Base-by-base conservation (phyloP, 1,284 basidiomycete species). In the Moesziomyces sp. region DNA sequence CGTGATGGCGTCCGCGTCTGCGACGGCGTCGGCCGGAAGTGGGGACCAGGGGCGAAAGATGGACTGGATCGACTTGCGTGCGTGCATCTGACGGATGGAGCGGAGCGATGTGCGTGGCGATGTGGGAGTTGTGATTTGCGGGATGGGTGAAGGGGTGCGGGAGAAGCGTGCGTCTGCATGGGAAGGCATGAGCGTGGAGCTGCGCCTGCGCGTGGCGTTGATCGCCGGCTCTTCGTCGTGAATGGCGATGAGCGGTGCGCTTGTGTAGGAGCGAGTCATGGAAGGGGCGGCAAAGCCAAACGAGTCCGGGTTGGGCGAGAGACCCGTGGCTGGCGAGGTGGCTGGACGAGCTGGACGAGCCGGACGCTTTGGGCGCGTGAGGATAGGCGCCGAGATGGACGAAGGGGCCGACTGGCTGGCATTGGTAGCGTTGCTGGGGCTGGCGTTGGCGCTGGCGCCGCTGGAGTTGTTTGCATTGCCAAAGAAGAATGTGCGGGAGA, bases 401-500 rank as follows among this genome's bases (percentile, higher is more conserved):
- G 43, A 44, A 9, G 2, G 21, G 6, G 21, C 23, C 4, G 44
- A 13, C 4, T 14, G 19, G 19, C 9, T 6, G 19, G 19, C 21
- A 46, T 13, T 6, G 19, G 44, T 10, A 21, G 19, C 21, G 21
- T 24, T 46, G 44, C 3, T 24, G 21, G 19, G 9, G 44, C 21
- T 50, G 28, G 49, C 18, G n/a, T n/a, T 65, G 23, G 45, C 21
- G 26, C 42, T 43, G 21, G 21, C 21, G 21, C 21, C 21, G 21
- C 21, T 21, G 21, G 21, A 21, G 28, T 46, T 49, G 58, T 58
- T 51, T 42, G 42, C 59, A 38, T 21, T 21, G 21, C 21, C 21
- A 21, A 70, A 70, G 51, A 51, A 51, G 24, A 65, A 65, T 40
- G 55, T 23, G 19, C 56, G 50, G 16, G 62, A 65, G 46, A 65